Base-by-base conservation (phyloP, 2,329 filamentous ascomycete species). In the Claviceps sp. region DNA sequence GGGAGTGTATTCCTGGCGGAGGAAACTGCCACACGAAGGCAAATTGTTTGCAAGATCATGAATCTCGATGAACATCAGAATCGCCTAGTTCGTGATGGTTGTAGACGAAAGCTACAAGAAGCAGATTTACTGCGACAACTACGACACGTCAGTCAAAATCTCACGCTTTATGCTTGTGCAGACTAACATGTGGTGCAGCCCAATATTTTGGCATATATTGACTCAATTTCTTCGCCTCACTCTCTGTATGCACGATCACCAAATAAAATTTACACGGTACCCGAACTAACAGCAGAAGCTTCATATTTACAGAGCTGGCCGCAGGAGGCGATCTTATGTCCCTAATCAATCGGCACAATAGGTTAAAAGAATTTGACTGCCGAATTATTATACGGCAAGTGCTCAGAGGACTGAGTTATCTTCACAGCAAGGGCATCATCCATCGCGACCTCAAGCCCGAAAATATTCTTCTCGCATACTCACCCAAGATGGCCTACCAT, bases 21-120 rank as follows among this genome's bases (percentile, higher is more conserved):
- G 2, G 72, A 85, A 16, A 62, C 68, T 24, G 63, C 63, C 6
- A 77, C 75, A 0, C 70, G 72, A 40, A 73, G 72, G 52, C 85
- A 88, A 59, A 57, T 87, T 20, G 83, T 82, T 11, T 89, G 85
- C 69, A 88, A 89, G 59, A 65, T 87, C 8, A 69, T 86, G 49
- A 69, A 77, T 50, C 59, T 84, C 2, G 67, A 69, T 36, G 57
- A 57, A 5, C 49, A 66, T 4, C 55, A 58, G 50, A 60, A 50
- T 45, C 61, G 56, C 51, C 60, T 58, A n/a, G 53, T 52, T 34
- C 57, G 55, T n/a, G 59, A 59, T 43, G 58, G 65, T 3, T 57
- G 68, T 8, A 62, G 64, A 7, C 69, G 69, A 7, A 67, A 72
- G 48, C 60, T 72, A 34, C 70, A 73, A 54, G 77, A 81, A 59